Evolutionary conservation across 495 filamentous ascomycete genomes (phyloP).

Genomic region (Tuber calosporum): DNA sequence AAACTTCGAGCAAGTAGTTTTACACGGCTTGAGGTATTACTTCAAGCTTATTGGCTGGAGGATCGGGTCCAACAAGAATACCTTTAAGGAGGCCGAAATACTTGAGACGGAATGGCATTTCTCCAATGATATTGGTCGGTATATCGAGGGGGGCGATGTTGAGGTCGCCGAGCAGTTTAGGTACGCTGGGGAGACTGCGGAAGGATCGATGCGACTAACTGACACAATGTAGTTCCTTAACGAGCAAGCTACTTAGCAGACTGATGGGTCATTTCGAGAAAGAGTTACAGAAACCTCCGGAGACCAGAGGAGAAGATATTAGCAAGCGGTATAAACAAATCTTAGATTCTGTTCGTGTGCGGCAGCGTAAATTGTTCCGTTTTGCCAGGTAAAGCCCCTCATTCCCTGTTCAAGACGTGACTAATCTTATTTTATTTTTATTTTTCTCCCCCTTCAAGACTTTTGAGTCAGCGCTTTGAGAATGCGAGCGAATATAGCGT

Average conservation of each 20-base stretch:
- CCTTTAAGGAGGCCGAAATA: conserved; percentile 97
- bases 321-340: conserved; percentile 93
- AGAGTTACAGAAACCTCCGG: conserved; percentile 72
- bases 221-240: conserved; percentile 58
- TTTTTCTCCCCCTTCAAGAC: conserved; percentile 47
- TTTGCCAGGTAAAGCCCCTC: conserved; percentile 37
- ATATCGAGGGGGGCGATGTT: conserved; percentile 83
- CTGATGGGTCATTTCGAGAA: conserved; percentile 85
- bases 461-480: conserved; percentile 86
- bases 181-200: conserved; percentile 39
- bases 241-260: conserved; percentile 78
- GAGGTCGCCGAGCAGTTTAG: conserved; percentile 99
- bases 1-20: conserved; percentile 86
- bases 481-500: conserved; percentile 92
- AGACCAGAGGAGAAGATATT: conserved; percentile 80
- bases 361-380: conserved; percentile 78
- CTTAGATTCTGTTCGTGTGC: conserved; percentile 87
- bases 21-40: conserved; percentile 93
- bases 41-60: conserved; percentile 98
- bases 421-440: conserved; percentile 11
- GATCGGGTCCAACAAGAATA: conserved; percentile 93
- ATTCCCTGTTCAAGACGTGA: background rate
- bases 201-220: conserved; percentile 7
- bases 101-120: conserved; percentile 97
- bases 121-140: conserved; percentile 80